Percentiles rank a stretch among this genome's conserved stretches.
phyloP scores from a whole-genome alignment of 192 early-diverging fungal genomes.

The Gaertneriomyces semiglobifer region DNA sequence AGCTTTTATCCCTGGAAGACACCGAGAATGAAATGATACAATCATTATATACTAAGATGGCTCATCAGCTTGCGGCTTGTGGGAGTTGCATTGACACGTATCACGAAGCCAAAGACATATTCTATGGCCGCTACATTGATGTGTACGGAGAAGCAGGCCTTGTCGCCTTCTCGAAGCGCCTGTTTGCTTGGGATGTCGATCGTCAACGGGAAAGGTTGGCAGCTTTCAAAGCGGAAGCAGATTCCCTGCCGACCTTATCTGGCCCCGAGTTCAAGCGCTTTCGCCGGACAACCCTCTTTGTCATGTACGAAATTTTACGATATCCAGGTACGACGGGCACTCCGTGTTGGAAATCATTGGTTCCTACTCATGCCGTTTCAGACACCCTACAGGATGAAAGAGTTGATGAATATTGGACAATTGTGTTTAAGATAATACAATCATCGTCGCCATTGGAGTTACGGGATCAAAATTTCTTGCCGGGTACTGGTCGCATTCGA shows the following conservation, averaged over 20 bases:
- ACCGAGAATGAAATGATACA: not conserved
- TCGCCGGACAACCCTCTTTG: constrained; percentile 8
- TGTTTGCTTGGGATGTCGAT: constrained; percentile 17
- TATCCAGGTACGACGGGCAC: constrained; percentile 20
- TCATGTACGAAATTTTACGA: constrained; percentile 18
- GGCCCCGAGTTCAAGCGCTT: not conserved
- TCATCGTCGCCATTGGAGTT: not conserved
- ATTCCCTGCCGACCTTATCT: not conserved
- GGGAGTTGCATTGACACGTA: constrained; percentile 7
- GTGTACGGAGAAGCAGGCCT: constrained; percentile 7
- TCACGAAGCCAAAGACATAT: constrained; percentile 6
- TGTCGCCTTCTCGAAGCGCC: constrained; percentile 2
- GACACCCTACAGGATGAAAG: too few relatives aligned
- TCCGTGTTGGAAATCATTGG: too few relatives aligned
- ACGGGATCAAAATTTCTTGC: not conserved
- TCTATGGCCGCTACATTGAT: constrained; percentile 1
- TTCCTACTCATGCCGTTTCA: too few relatives aligned
- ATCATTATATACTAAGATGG: constrained; percentile 2
- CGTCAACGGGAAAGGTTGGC: constrained; percentile 3
- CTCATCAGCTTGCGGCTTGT: constrained; percentile 2
- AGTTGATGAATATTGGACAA: too few relatives aligned
- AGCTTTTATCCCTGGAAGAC: constrained; percentile 9
- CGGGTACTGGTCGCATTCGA: not conserved
- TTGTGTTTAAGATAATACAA: too few relatives aligned
- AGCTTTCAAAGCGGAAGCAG: not conserved